phyloP scores from a whole-genome alignment of 140 eudicot species.

The Ambrosia hybrid region DNA sequence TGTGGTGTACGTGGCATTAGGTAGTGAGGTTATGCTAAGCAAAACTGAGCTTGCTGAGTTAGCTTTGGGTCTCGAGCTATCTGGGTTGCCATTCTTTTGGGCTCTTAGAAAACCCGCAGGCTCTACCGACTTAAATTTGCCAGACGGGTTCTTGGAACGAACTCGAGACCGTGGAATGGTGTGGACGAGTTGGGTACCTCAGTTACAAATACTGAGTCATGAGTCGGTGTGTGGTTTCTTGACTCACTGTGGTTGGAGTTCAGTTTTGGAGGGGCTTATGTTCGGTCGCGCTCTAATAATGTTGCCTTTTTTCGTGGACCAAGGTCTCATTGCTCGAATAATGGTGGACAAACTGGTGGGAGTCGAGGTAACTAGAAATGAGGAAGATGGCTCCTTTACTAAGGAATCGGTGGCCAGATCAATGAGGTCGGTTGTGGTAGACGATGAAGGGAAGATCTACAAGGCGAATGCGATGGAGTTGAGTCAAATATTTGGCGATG shows the following conservation, averaged over 20 bases:
- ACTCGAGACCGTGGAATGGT: no score
- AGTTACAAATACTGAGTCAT: no score
- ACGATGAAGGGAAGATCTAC: no score
- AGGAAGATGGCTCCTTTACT: no score
- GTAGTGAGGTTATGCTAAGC: no score
- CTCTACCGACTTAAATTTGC: conserved; percentile 17
- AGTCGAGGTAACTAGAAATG: no score
- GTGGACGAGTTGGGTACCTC: no score
- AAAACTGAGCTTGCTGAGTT: conserved; percentile 29
- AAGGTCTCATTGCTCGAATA: conserved; percentile 26
- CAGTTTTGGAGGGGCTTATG: conserved; percentile 9
- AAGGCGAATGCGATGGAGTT: neutral
- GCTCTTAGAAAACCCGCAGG: conserved; percentile 31
- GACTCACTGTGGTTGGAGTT: conserved; percentile 50
- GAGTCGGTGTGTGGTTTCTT: conserved; percentile 34
- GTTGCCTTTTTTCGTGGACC: conserved; percentile 37
- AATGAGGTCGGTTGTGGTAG: no score
- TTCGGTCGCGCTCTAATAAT: conserved; percentile 25
- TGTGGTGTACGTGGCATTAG: no score
- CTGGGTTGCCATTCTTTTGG: neutral
- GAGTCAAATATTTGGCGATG: neutral
- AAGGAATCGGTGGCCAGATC: no score
- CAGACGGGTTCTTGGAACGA: conserved; percentile 35
- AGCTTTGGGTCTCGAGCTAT: conserved; percentile 42
- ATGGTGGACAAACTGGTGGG: no score